A percentile compares a stretch with the other conserved stretches of the same genome.
These are phyloP conservation scores for Bocquillonia castaneifolia DNA, from an alignment of 441 rosid genomes.

Conservation along the genomic window DNA sequence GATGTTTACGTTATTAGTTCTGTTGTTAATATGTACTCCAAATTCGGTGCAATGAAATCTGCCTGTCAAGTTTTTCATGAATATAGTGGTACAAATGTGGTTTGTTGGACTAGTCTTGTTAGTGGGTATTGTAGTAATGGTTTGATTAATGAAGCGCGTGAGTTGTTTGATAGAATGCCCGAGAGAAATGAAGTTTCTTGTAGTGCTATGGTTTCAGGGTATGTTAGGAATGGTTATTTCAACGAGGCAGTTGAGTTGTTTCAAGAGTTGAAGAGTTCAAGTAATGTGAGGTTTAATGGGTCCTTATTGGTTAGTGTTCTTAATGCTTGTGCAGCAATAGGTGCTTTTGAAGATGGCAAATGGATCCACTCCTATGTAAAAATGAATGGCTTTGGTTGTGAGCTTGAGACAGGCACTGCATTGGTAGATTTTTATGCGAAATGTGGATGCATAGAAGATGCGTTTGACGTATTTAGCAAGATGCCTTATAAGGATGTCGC, in stretches of 20 bases:
- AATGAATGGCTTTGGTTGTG: slow-evolving; percentile 15
- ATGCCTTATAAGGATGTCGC: slow-evolving; percentile 30
- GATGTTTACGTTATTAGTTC: slow-evolving; percentile 56
- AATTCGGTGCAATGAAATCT: slow-evolving; percentile 31
- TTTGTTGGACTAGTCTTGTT: slow-evolving; percentile 57
- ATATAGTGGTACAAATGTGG: slow-evolving; percentile 38
- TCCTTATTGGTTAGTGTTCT: slow-evolving; percentile 31
- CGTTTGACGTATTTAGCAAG: slow-evolving; percentile 24
- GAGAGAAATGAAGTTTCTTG: slow-evolving; percentile 28
- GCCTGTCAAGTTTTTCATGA: slow-evolving; percentile 51
- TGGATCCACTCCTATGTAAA: slow-evolving; percentile 24
- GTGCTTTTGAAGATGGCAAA: slow-evolving; percentile 29
- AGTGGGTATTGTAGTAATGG: slow-evolving; percentile 38
- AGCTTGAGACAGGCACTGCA: slow-evolving; percentile 26
- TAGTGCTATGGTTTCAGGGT: slow-evolving; percentile 33
- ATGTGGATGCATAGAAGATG: slow-evolving; percentile 27
- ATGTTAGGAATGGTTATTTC: slow-evolving; percentile 20
- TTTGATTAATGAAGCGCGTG: slow-evolving; percentile 26
- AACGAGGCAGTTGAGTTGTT: slow-evolving; percentile 27
- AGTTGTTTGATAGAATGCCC: slow-evolving; percentile 32
- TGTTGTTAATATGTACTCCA: slow-evolving; percentile 43
- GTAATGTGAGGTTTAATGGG: slow-evolving; percentile 16
- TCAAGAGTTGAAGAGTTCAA: slow-evolving; percentile 22
- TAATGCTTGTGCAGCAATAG: slow-evolving; percentile 29
- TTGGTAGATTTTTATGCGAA: slow-evolving; percentile 33